Conservation (phyloP, 1,284 basidiomycete species). For the Porogramme epimiltina region DNA sequence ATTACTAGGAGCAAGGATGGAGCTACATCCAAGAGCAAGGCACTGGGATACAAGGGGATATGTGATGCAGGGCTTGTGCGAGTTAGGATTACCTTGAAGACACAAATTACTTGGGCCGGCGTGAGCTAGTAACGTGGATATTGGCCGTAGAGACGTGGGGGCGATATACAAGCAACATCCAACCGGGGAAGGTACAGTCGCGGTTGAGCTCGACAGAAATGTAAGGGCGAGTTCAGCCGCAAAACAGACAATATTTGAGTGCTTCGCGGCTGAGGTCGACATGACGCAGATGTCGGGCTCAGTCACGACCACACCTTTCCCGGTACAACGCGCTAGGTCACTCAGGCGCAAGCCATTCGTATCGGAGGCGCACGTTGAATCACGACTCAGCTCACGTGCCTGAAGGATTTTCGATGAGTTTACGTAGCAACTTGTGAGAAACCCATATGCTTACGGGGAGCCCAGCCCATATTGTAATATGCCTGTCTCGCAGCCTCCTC, state of each 20-base stretch:
- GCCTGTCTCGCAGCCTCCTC: constrained; percentile 73
- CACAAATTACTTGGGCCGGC: constrained; percentile 3
- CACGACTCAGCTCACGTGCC: background rate
- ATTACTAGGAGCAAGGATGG: background rate
- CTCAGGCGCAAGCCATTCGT: constrained; percentile 5
- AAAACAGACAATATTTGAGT: background rate
- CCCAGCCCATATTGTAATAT: constrained; percentile 74
- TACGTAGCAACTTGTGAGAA: background rate
- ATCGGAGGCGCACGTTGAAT: background rate
- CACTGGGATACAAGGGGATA: background rate
- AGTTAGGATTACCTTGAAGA: constrained; percentile 9
- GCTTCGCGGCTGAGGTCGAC: too few species aligned
- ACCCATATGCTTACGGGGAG: constrained; percentile 27
- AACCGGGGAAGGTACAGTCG: background rate
- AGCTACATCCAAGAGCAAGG: background rate
- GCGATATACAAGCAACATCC: background rate
- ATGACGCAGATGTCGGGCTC: background rate
- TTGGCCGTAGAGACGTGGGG: background rate
- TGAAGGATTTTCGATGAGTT: background rate
- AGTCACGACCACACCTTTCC: background rate
- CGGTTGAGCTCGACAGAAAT: background rate
- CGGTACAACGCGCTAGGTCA: constrained; percentile 5
- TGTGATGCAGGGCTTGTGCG: too few species aligned
- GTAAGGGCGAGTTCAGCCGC: background rate
- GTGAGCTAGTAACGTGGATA: constrained; percentile 4